Evolutionary conservation across 352 stramenopile species (phyloP).

Genomic region (Phytopythium delawarense): DNA sequence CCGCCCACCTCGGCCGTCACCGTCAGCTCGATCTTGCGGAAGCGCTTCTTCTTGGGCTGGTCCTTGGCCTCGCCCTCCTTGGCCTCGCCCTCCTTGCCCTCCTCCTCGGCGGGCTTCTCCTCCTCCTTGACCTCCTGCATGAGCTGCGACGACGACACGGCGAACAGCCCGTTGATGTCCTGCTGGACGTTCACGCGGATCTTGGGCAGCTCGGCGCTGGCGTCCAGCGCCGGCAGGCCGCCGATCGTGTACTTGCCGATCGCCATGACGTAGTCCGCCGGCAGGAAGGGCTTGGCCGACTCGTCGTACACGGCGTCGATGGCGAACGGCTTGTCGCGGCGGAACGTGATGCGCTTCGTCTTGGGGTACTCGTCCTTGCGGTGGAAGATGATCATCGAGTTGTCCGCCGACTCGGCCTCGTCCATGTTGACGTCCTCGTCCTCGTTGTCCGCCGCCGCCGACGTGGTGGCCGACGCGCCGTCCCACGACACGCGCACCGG

Average conservation of each 20-base stretch:
- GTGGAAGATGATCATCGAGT: slow-evolving; percentile 93
- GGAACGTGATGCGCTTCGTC: slow-evolving; percentile 96
- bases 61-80: slow-evolving; percentile 63
- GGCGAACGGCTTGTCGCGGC: slow-evolving; percentile 89
- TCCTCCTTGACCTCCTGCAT: slow-evolving; percentile 96
- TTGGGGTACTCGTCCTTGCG: slow-evolving; percentile 96
- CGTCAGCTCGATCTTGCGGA: slow-evolving; percentile 87
- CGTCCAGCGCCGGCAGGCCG: slow-evolving; percentile 73
- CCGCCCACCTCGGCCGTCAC: slow-evolving; percentile 61
- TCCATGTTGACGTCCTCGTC: slow-evolving; percentile 89
- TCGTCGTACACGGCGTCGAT: slow-evolving; percentile 91
- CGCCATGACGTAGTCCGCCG: slow-evolving; percentile 60
- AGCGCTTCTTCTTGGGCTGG: slow-evolving; percentile 94
- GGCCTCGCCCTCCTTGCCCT: slow-evolving; percentile 46
- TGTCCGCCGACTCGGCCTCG: slow-evolving; percentile 23
- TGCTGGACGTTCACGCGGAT: slow-evolving; percentile 98
- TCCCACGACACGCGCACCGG: slow-evolving; percentile 95
- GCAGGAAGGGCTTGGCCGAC: slow-evolving; percentile 55
- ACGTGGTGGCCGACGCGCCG: slow-evolving; percentile 42
- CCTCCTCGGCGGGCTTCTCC: slow-evolving; percentile 52
- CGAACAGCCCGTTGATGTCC: slow-evolving; percentile 96
- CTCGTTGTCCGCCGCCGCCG: slow-evolving; percentile 58
- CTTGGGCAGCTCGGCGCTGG: slow-evolving; percentile 74
- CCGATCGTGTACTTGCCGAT: slow-evolving; percentile 94
- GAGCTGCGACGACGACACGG: slow-evolving; percentile 93